phyloP scores from a whole-genome alignment of 2,329 filamentous ascomycete species.

The Beauveria brongniartii region DNA sequence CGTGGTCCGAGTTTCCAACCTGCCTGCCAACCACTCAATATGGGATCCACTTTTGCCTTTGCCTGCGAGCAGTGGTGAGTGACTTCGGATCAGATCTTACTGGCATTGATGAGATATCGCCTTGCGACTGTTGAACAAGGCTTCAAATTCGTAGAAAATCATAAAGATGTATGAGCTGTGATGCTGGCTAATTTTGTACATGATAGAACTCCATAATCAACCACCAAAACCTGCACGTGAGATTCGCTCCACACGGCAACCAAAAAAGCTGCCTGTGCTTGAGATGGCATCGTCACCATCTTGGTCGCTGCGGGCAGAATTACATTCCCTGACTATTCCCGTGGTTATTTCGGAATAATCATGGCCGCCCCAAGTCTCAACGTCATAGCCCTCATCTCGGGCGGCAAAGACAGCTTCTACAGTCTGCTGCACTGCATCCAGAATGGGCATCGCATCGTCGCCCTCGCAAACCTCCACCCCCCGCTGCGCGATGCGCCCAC shows the following conservation, averaged over 20 bases:
- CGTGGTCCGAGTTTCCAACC: too few species aligned
- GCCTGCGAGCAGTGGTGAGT: neutral
- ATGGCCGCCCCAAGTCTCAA: slow-evolving; percentile 48
- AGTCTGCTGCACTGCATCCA: slow-evolving; percentile 82
- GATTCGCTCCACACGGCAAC: slow-evolving; percentile 4
- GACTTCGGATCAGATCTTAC: neutral
- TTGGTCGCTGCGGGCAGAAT: neutral
- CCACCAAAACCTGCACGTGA: slow-evolving; percentile 4
- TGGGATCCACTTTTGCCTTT: neutral
- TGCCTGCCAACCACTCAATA: neutral
- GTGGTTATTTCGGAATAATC: neutral
- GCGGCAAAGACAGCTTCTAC: slow-evolving; percentile 95
- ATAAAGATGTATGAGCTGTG: neutral
- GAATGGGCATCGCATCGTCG: slow-evolving; percentile 78
- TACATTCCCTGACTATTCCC: too few species aligned
- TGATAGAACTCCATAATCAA: neutral
- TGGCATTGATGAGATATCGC: neutral
- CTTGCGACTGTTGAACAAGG: neutral
- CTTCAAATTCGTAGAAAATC: neutral
- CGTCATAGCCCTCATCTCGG: slow-evolving; percentile 88
- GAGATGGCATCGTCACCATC: neutral
- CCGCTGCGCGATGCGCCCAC: slow-evolving; percentile 11
- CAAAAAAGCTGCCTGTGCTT: neutral
- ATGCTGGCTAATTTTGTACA: neutral
- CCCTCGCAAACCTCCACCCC: slow-evolving; percentile 67